Evolutionary conservation across 805 yeast species (phyloP).

Genomic region (Candida wancherniae): DNA sequence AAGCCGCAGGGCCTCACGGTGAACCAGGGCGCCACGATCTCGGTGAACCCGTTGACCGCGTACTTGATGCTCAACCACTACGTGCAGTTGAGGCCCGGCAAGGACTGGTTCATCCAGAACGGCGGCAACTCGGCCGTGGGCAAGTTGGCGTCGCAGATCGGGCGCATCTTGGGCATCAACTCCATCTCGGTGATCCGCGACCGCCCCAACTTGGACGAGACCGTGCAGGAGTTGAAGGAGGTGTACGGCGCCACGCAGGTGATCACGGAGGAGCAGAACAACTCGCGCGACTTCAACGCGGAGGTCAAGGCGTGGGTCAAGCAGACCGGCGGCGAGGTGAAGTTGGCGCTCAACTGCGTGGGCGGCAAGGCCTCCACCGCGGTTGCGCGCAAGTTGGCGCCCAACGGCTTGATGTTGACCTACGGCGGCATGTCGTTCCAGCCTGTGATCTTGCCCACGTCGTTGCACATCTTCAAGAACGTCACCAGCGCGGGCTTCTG

Average conservation of each 20-base stretch:
- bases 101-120: conserved; percentile 90
- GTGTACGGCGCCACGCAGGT: conserved; percentile 80
- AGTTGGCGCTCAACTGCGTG: conserved; percentile 84
- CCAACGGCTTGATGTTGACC: conserved; percentile 74
- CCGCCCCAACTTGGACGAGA: conserved; percentile 68
- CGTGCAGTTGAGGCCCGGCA: conserved; percentile 52
- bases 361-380: conserved; percentile 86
- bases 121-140: conserved; percentile 98
- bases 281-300: conserved; percentile 59
- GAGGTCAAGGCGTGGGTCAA: conserved; percentile 52
- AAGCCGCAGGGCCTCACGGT: conserved; percentile 29
- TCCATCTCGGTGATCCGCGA: conserved; percentile 86
- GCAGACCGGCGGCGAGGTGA: conserved; percentile 49
- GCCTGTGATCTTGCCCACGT: conserved; percentile 89
- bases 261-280: conserved; percentile 81
- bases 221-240: conserved; percentile 46
- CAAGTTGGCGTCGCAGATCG: conserved; percentile 84
- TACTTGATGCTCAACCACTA: conserved; percentile 78
- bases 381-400: conserved; percentile 74
- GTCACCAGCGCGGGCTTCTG: conserved; percentile 86
- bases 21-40: conserved; percentile 77
- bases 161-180: conserved; percentile 68
- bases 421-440: conserved; percentile 98
- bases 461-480: conserved; percentile 85
- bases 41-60: conserved; percentile 93